Conservation (phyloP, 257 asterid genomes). For the Craterostigma plantagineum region DNA sequence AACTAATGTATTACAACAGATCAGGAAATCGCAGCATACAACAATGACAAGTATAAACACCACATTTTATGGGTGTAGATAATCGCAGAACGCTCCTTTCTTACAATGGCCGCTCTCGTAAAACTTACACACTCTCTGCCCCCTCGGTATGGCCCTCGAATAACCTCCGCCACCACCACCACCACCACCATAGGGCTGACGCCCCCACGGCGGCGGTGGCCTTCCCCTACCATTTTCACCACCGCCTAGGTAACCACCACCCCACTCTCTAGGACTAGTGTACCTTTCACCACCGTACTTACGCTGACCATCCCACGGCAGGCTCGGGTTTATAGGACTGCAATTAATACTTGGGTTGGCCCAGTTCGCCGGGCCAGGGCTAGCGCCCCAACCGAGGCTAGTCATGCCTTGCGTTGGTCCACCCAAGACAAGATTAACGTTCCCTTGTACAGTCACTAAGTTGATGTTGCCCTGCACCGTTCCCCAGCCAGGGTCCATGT, state of each 20-base stretch:
- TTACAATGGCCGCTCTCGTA: slow-evolving; percentile 81
- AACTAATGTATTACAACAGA: no score
- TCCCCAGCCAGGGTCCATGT: slow-evolving; percentile 36
- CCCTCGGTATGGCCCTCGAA: slow-evolving; percentile 46
- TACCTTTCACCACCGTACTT: slow-evolving; percentile 51
- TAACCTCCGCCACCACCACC: slow-evolving; percentile 21
- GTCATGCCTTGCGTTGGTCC: slow-evolving; percentile 47
- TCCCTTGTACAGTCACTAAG: slow-evolving; percentile 52
- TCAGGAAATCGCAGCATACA: no score
- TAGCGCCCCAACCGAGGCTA: slow-evolving; percentile 33
- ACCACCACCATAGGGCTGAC: slow-evolving; percentile 39
- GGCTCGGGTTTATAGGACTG: slow-evolving; percentile 27
- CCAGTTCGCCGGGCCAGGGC: slow-evolving; percentile 30
- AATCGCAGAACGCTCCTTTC: slow-evolving; percentile 84
- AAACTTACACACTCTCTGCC: slow-evolving; percentile 77
- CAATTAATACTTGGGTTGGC: slow-evolving; percentile 28
- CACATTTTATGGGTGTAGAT: slow-evolving; percentile 46
- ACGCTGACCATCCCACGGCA: slow-evolving; percentile 57
- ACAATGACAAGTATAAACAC: no score
- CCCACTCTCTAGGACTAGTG: slow-evolving; percentile 53
- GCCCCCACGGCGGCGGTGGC: slow-evolving; percentile 38
- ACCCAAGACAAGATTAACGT: slow-evolving; percentile 49
- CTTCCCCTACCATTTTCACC: slow-evolving; percentile 44
- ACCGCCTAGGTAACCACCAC: slow-evolving; percentile 34
- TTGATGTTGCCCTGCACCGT: slow-evolving; percentile 48